Conservation (phyloP, 768 basidiomycete genomes). For the Mycena galericulata region DNA sequence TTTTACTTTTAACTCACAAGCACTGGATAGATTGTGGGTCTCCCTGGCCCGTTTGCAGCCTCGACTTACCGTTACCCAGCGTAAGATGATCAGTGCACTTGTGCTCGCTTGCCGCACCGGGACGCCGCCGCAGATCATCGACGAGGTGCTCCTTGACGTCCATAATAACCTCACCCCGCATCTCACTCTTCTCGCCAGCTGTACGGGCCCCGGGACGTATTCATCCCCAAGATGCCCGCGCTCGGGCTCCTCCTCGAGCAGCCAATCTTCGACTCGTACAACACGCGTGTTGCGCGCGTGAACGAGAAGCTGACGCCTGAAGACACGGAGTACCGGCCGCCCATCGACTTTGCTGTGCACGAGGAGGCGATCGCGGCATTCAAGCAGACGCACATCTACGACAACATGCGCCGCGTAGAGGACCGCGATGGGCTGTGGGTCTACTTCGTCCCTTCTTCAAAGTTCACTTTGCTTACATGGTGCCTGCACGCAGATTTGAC, state of each 20-base stretch:
- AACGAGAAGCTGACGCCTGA: conserved; percentile 65
- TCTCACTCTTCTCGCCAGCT: conserved; percentile 55
- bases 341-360: conserved; percentile 79
- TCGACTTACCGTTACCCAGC: conserved; percentile 59
- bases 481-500: conserved; percentile 78
- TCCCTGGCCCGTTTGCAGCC: conserved; percentile 8
- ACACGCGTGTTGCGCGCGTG: conserved; percentile 61
- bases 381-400: conserved; percentile 83
- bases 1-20: not conserved
- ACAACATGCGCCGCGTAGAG: conserved; percentile 69
- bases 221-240: conserved; percentile 96
- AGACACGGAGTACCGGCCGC: conserved; percentile 74
- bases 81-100: conserved; percentile 95
- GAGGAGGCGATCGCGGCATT: conserved; percentile 81
- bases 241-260: conserved; percentile 93
- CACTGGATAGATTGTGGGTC: conserved; percentile 60
- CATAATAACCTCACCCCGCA: not conserved
- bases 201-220: conserved; percentile 80
- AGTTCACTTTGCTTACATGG: not conserved
- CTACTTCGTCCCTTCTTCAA: conserved; percentile 1
- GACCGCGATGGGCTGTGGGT: conserved; percentile 81
- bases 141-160: conserved; percentile 60
- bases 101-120: conserved; percentile 83
- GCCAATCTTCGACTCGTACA: conserved; percentile 86
- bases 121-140: conserved; percentile 80